These are phyloP conservation scores for Madurella mycetomatis DNA, from an alignment of 2,329 filamentous ascomycete species.

Conservation along the genomic window DNA sequence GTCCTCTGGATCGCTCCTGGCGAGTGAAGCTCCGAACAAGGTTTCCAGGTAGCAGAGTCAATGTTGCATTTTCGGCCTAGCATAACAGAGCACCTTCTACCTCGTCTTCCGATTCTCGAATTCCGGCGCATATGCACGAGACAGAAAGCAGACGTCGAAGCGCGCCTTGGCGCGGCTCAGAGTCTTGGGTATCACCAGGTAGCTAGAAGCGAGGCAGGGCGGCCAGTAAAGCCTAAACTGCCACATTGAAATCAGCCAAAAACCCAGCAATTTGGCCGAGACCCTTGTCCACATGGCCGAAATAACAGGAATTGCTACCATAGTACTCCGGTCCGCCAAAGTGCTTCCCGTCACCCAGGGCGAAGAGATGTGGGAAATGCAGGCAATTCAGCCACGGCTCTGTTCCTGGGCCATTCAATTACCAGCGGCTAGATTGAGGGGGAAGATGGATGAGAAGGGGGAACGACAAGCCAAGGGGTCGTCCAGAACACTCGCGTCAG, in stretches of 20 bases:
- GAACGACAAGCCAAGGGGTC: neutral
- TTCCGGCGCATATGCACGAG: constrained; percentile 23
- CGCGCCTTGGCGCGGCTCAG: constrained; percentile 19
- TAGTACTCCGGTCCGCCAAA: neutral
- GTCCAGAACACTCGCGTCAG: neutral
- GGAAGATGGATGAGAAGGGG: neutral
- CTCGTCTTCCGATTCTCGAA: constrained; percentile 9
- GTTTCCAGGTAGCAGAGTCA: constrained; percentile 10
- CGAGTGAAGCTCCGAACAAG: constrained; percentile 8
- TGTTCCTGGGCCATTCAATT: neutral
- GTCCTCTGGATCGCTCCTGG: constrained; percentile 12
- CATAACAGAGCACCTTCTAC: neutral
- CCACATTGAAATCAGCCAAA: constrained; percentile 29
- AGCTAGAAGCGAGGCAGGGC: constrained; percentile 8
- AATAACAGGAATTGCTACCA: constrained; percentile 5
- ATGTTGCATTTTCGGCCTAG: constrained; percentile 13
- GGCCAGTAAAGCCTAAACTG: constrained; percentile 28
- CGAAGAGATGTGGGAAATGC: constrained; percentile 6
- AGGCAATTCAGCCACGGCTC: neutral
- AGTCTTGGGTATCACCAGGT: constrained; percentile 13
- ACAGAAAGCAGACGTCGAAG: constrained; percentile 19
- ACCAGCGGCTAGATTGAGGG: no score
- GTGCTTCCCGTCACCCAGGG: constrained; percentile 17
- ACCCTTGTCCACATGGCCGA: constrained; percentile 6
- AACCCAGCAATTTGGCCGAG: constrained; percentile 26